A percentile compares a stretch with the other conserved stretches of the same genome.
phyloP scores from a whole-genome alignment of 2,329 filamentous ascomycete genomes.

The Rhynchosporium secalis region DNA sequence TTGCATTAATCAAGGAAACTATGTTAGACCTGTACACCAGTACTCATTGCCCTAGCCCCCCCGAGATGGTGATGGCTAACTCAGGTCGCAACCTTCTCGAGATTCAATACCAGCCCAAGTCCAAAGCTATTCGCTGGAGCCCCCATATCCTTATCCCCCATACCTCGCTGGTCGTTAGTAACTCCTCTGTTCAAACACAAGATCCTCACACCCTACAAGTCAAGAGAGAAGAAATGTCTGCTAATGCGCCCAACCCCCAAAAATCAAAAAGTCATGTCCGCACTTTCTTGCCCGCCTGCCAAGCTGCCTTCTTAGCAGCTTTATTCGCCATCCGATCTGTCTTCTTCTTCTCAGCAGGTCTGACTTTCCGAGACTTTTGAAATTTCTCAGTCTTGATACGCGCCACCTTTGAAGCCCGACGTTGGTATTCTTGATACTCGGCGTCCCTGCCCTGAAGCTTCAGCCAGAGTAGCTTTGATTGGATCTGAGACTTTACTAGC shows the following conservation, averaged over 20 bases:
- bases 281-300: constrained; percentile 19
- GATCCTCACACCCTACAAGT: constrained; percentile 18
- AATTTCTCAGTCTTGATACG: constrained; percentile 20
- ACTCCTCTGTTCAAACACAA: constrained; percentile 25
- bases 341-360: constrained; percentile 20
- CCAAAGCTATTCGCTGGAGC: constrained; percentile 16
- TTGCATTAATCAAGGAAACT: constrained; percentile 26
- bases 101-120: constrained; percentile 16
- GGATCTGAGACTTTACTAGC: constrained; percentile 55
- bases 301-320: constrained; percentile 24
- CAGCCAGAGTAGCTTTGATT: constrained; percentile 58
- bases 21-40: constrained; percentile 25
- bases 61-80: constrained; percentile 54
- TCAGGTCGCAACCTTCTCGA: constrained; percentile 47
- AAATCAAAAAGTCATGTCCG: constrained; percentile 20
- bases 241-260: constrained; percentile 11
- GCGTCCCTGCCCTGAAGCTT: constrained; percentile 51
- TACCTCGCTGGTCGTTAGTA: constrained; percentile 24
- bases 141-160: constrained; percentile 22
- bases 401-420: constrained; percentile 46
- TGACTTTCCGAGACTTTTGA: constrained; percentile 22
- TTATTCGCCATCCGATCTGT: constrained; percentile 23
- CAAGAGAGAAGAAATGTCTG: constrained; percentile 20
- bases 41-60: constrained; percentile 52
- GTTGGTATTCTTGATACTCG: constrained; percentile 49